Conservation (phyloP, 2,329 filamentous ascomycete species). For the Neofusicoccum cordaticola region DNA sequence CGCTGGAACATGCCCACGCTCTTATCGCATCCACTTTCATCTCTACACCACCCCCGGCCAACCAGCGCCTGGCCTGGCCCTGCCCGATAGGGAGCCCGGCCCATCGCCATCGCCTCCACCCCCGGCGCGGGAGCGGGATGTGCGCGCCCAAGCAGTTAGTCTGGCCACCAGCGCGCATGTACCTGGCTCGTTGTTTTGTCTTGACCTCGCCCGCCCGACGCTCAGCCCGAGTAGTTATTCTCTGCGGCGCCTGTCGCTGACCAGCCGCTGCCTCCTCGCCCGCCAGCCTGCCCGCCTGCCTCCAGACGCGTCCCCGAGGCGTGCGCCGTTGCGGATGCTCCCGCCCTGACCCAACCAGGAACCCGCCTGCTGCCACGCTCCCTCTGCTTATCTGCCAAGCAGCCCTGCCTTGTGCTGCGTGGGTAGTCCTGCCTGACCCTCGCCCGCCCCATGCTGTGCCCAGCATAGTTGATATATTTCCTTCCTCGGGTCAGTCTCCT, state of each 20-base stretch:
- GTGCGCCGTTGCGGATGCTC: conserved; percentile 8
- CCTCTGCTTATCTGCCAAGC: not conserved
- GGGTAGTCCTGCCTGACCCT: not conserved
- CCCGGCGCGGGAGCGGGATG: conserved; percentile 15
- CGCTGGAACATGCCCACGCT: conserved; percentile 7
- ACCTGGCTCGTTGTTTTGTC: conserved; percentile 3
- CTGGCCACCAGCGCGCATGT: not conserved
- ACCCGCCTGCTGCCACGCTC: not conserved
- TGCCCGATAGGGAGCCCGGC: conserved; percentile 10
- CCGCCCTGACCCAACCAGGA: conserved; percentile 2
- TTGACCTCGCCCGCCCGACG: not conserved
- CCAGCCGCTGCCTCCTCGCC: not conserved
- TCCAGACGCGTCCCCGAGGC: not conserved
- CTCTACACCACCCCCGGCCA: conserved; percentile 4
- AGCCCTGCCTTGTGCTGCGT: not conserved
- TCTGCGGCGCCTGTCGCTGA: not conserved
- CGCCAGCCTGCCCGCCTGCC: not conserved
- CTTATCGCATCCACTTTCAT: conserved; percentile 15
- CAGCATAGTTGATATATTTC: conserved; percentile 1
- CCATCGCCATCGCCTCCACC: conserved; percentile 5
- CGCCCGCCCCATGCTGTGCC: not conserved
- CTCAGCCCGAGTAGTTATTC: not conserved
- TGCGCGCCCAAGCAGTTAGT: not conserved
- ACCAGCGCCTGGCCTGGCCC: conserved; percentile 2
- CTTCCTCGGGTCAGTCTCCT: not conserved